These are phyloP conservation scores for Karstenula rhodostoma DNA, from an alignment of 2,329 filamentous ascomycete genomes.

Conservation along the genomic window DNA sequence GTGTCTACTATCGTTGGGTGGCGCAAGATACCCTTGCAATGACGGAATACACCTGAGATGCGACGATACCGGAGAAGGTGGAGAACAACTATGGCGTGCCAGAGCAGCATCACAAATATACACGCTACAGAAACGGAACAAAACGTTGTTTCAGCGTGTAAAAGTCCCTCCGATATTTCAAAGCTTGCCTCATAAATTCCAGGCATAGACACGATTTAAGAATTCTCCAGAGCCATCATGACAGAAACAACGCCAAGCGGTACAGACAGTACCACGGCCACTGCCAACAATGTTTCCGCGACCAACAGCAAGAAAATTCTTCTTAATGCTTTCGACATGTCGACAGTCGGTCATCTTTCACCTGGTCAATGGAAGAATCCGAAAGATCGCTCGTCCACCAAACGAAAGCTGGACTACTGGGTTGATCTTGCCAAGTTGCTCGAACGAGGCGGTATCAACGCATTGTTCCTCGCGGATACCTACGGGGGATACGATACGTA, in stretches of 20 bases:
- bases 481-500: constrained; percentile 72
- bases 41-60: neutral
- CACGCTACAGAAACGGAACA: neutral
- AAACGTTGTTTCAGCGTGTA: neutral
- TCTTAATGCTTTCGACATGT: constrained; percentile 73
- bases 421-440: constrained; percentile 69
- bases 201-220: neutral
- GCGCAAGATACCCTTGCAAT: neutral
- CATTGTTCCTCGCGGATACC: constrained; percentile 71
- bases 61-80: neutral
- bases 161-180: neutral
- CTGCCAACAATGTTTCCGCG: neutral
- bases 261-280: constrained; percentile 5
- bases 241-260: constrained; percentile 19
- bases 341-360: constrained; percentile 69
- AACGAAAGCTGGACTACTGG: constrained; percentile 69
- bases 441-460: constrained; percentile 69
- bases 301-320: constrained; percentile 59
- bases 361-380: constrained; percentile 76
- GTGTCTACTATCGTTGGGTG: neutral
- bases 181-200: neutral
- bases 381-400: constrained; percentile 66
- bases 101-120: neutral
- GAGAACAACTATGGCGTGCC: neutral
- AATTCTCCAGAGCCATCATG: constrained; percentile 20